phyloP scores from a whole-genome alignment of 2,329 filamentous ascomycete genomes.

The Akanthomyces lecanii region DNA sequence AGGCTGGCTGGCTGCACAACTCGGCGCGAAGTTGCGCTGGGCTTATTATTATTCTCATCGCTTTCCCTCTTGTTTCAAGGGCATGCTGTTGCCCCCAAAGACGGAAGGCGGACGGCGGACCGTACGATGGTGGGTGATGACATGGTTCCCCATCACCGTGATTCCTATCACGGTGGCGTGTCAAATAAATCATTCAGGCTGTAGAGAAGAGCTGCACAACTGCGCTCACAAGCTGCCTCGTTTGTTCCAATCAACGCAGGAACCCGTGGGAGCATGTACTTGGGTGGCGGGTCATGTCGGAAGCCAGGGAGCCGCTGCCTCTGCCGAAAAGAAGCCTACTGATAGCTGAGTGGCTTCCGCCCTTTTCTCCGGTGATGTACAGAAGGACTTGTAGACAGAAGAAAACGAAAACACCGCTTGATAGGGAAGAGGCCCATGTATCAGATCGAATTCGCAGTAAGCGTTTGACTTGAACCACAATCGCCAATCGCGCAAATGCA shows the following conservation, averaged over 20 bases:
- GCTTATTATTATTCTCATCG: not conserved
- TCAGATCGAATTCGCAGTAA: not conserved
- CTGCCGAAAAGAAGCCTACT: not conserved
- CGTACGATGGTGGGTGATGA: not conserved
- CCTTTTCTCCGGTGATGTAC: too few species aligned
- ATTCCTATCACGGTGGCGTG: not conserved
- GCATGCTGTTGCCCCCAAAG: not conserved
- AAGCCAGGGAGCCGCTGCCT: not conserved
- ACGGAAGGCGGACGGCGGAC: not conserved
- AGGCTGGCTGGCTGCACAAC: not conserved
- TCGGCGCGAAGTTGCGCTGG: slow-evolving; percentile 14
- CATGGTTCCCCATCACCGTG: not conserved
- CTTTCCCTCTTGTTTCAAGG: not conserved
- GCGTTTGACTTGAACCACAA: not conserved
- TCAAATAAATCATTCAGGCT: too few species aligned
- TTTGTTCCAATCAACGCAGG: not conserved
- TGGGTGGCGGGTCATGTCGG: not conserved
- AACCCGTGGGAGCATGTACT: not conserved
- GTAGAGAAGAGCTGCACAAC: too few species aligned
- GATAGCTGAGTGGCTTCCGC: too few species aligned
- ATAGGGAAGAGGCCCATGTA: too few species aligned
- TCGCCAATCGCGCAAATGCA: not conserved
- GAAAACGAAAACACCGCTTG: too few species aligned
- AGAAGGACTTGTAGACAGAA: too few species aligned
- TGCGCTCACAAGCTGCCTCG: too few species aligned